Evolutionary conservation across 2,329 filamentous ascomycete genomes (phyloP).

Genomic region (Sclerotinia sclerotiorum): DNA sequence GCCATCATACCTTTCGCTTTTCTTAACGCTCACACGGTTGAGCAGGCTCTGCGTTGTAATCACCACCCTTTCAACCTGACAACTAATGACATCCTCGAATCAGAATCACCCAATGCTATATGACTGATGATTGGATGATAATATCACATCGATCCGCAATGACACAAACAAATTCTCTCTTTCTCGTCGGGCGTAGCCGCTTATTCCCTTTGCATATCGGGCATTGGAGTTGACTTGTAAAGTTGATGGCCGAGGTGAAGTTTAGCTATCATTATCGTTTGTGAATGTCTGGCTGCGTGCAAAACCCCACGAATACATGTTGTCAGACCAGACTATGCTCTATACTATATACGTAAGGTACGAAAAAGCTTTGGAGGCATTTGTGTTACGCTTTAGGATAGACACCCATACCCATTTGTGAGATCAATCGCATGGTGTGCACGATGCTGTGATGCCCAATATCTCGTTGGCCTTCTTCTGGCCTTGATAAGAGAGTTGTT

Average conservation of each 20-base stretch:
- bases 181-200: constrained; percentile 18
- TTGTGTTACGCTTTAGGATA: background rate
- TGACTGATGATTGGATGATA: constrained; percentile 4
- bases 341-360: constrained; percentile 20
- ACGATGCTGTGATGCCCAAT: constrained; percentile 22
- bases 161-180: constrained; percentile 1
- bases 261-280: constrained; percentile 8
- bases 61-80: background rate
- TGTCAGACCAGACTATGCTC: constrained; percentile 1
- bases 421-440: background rate
- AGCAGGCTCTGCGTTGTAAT: constrained; percentile 17
- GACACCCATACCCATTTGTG: constrained; percentile 7
- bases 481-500: background rate
- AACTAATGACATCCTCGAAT: constrained; percentile 9
- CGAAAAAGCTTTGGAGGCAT: constrained; percentile 11
- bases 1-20: constrained; percentile 4
- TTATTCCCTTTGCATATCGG: constrained; percentile 16
- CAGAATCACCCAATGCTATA: background rate
- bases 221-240: constrained; percentile 7
- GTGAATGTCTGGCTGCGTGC: background rate
- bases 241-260: background rate
- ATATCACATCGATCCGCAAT: background rate
- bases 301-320: constrained; percentile 23
- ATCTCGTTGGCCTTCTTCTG: constrained; percentile 4
- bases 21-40: constrained; percentile 11